phyloP scores from a whole-genome alignment of 2,329 filamentous ascomycete genomes.

The Zymoseptoria tritici region DNA sequence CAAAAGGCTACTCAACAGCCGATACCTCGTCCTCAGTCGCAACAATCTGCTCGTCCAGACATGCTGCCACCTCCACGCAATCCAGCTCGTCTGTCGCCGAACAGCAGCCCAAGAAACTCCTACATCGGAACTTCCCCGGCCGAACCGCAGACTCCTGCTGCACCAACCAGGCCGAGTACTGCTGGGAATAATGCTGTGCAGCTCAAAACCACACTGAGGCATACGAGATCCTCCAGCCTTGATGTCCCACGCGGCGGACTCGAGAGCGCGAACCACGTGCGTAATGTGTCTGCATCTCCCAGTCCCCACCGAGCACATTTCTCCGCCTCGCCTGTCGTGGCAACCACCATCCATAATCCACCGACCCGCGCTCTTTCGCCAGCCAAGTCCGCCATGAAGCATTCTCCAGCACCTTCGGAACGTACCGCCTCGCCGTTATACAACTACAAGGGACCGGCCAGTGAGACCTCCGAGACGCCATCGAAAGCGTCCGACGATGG shows the following conservation, averaged over 20 bases:
- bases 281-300: conserved; percentile 27
- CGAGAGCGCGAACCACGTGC: conserved; percentile 11
- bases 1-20: neutral
- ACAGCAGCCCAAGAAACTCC: conserved; percentile 21
- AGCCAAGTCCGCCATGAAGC: conserved; percentile 69
- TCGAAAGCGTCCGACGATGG: conserved; percentile 36
- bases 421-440: conserved; percentile 39
- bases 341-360: conserved; percentile 58
- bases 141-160: conserved; percentile 20
- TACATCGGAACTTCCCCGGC: conserved; percentile 28
- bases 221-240: conserved; percentile 26
- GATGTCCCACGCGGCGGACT: conserved; percentile 24
- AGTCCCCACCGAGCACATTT: conserved; percentile 67
- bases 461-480: conserved; percentile 50
- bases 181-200: neutral
- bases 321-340: conserved; percentile 49
- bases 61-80: conserved; percentile 25
- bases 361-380: conserved; percentile 65
- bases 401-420: conserved; percentile 48
- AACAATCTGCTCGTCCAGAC: conserved; percentile 4
- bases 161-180: conserved; percentile 20
- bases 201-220: neutral
- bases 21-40: neutral
- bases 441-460: conserved; percentile 43
- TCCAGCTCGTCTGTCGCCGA: conserved; percentile 25